Base-by-base conservation (phyloP, 2,329 filamentous ascomycete species). In the Fusarium nurragi region DNA sequence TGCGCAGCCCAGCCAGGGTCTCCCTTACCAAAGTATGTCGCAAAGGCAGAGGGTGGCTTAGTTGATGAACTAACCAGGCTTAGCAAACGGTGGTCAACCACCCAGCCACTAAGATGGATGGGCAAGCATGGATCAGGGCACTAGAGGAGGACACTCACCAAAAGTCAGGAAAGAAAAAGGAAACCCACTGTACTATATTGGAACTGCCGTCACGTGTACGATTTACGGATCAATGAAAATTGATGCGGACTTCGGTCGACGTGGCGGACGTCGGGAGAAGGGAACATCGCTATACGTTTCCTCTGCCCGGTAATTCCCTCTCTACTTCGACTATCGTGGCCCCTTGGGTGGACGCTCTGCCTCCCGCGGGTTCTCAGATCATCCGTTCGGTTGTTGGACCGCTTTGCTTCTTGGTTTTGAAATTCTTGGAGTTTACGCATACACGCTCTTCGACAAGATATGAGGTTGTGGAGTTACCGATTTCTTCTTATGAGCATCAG, bases 21-120 rank as follows among this genome's bases (percentile, higher is more conserved):
- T 88, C 77, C 88, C 88, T 73, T 86, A 76, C 75, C 86, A 86
- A 77, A 83, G 85, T 83, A 78, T 81, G 76, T 76, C 47, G 43
- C 47, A 57, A 36, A 67, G 49, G 36, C 53, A 57, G 44, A 54
- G 49, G 45, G 54, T 60, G 32, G 48, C 51, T 50, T 61, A 53
- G 53, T 38, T 39, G 32, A 54, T 60, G 36, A 47, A 57, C 65
- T 64, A 64, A 64, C 55, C 37, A 49, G 54, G 38, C 37, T 28
- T 68, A 77, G 75, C 76, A 63, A 76, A 77, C 59, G 75, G 74
- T 47, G 73, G 69, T 19, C 75, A 76, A 50, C 73, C 75, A 49
- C 73, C 71, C 37, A 76, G 73, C 64, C 75, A 77, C 58, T 77
- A 73, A 65, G 47, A 40, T 25, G 26, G 48, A 56, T 49, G 49